A percentile compares a stretch with the other conserved stretches of the same genome.
Evolutionary conservation across 2,329 filamentous ascomycete species (phyloP).

Genomic region (Neofusicoccum parvum): DNA sequence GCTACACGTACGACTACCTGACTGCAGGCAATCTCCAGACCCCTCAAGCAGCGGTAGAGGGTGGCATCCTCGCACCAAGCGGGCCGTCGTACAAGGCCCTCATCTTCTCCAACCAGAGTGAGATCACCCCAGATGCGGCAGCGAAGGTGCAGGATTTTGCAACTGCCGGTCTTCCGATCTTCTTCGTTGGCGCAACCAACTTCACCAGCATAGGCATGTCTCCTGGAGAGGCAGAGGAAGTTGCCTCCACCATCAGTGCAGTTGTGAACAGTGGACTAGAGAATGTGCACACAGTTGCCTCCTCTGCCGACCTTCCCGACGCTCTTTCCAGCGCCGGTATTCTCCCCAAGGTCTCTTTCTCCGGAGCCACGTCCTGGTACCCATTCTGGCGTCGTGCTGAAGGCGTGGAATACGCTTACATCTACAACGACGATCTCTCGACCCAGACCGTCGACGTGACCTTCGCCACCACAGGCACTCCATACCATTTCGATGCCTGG

Average conservation of each 20-base stretch:
- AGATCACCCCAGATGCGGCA: constrained; percentile 39
- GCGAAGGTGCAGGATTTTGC: constrained; percentile 40
- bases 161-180: constrained; percentile 44
- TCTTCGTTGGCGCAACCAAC: constrained; percentile 35
- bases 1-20: constrained; percentile 50
- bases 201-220: constrained; percentile 19
- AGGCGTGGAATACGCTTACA: constrained; percentile 40
- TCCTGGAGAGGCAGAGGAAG: neutral
- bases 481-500: constrained; percentile 48
- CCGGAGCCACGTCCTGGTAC: constrained; percentile 37
- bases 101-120: constrained; percentile 41
- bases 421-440: constrained; percentile 42
- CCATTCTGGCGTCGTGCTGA: constrained; percentile 40
- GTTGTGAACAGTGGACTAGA: constrained; percentile 1
- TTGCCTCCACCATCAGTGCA: neutral
- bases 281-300: constrained; percentile 40
- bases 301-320: constrained; percentile 33
- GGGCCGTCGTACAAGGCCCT: constrained; percentile 48
- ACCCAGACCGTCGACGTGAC: constrained; percentile 21
- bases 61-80: constrained; percentile 41
- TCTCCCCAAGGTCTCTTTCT: constrained; percentile 33
- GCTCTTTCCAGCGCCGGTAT: constrained; percentile 37
- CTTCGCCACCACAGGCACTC: constrained; percentile 26
- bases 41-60: constrained; percentile 39
- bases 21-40: constrained; percentile 48